These are phyloP conservation scores for Pulveroboletus sp. DNA, from an alignment of 768 basidiomycete genomes.

Conservation along the genomic window DNA sequence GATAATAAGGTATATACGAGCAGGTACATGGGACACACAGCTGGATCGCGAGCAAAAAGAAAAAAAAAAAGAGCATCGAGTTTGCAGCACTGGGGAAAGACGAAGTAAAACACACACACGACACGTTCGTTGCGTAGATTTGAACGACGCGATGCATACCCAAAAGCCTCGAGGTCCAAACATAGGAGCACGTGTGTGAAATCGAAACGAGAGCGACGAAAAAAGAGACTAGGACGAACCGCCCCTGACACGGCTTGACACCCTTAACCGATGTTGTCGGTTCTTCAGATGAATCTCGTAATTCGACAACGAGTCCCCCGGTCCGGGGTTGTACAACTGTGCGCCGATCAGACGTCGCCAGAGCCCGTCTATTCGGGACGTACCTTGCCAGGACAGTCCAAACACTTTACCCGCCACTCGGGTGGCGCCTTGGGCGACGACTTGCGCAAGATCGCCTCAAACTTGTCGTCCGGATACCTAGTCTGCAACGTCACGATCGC, in stretches of 20 bases:
- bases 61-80: constrained; percentile 5
- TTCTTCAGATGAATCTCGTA: constrained; percentile 93
- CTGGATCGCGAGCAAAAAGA: constrained; percentile 16
- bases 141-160: constrained; percentile 4
- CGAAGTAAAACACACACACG: constrained; percentile 7
- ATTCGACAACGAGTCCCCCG: constrained; percentile 79
- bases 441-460: constrained; percentile 71
- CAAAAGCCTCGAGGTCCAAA: constrained; percentile 9
- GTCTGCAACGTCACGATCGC: constrained; percentile 66
- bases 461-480: constrained; percentile 77
- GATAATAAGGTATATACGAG: constrained; percentile 36
- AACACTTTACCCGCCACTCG: constrained; percentile 90
- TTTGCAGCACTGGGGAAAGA: constrained; percentile 6
- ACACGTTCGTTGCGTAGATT: constrained; percentile 16
- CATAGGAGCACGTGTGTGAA: background rate
- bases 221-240: constrained; percentile 18
- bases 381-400: constrained; percentile 93
- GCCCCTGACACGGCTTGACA: constrained; percentile 49
- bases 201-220: background rate
- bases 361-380: background rate
- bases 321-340: constrained; percentile 88
- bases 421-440: constrained; percentile 48
- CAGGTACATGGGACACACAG: constrained; percentile 27
- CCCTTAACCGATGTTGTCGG: constrained; percentile 70
- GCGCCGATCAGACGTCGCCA: too few relatives aligned